A percentile compares a stretch with the other conserved stretches of the same genome.
Conservation (phyloP, 1,284 basidiomycete genomes). For the Sanghuangporus baumii region DNA sequence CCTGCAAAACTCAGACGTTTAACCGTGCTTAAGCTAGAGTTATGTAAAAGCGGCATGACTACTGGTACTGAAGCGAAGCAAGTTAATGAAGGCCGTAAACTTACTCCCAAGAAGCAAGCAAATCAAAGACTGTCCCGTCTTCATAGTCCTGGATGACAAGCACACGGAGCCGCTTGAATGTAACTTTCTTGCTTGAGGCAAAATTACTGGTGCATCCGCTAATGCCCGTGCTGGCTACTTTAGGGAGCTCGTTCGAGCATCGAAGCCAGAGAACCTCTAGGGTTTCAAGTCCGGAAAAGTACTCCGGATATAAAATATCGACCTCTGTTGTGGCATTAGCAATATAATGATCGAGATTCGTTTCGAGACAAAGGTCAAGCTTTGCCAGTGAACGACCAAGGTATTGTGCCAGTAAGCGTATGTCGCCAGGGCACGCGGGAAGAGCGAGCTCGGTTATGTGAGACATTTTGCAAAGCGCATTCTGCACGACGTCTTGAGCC, state of each 20-base stretch:
- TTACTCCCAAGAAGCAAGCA: neutral
- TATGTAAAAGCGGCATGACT: neutral
- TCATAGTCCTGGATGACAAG: conserved; percentile 3
- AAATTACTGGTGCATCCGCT: neutral
- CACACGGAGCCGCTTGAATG: neutral
- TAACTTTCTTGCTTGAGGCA: neutral
- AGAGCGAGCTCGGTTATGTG: neutral
- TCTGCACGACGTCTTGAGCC: neutral
- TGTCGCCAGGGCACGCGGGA: neutral
- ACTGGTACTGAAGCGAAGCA: no score
- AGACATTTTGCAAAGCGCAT: neutral
- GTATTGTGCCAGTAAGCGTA: neutral
- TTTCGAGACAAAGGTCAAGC: neutral
- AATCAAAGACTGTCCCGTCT: neutral
- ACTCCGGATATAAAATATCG: neutral
- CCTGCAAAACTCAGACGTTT: neutral
- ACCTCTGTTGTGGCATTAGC: neutral
- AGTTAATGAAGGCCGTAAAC: neutral
- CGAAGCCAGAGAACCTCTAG: conserved; percentile 4
- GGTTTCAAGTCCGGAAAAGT: neutral
- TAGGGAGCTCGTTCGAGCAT: neutral
- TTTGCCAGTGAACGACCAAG: neutral
- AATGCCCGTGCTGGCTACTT: neutral
- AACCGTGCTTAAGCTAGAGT: neutral
- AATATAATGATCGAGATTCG: neutral